Percentiles rank a stretch among this genome's conserved stretches.
Evolutionary conservation across 2,329 filamentous ascomycete species (phyloP).

Genomic region (Aspergillus bombycis): DNA sequence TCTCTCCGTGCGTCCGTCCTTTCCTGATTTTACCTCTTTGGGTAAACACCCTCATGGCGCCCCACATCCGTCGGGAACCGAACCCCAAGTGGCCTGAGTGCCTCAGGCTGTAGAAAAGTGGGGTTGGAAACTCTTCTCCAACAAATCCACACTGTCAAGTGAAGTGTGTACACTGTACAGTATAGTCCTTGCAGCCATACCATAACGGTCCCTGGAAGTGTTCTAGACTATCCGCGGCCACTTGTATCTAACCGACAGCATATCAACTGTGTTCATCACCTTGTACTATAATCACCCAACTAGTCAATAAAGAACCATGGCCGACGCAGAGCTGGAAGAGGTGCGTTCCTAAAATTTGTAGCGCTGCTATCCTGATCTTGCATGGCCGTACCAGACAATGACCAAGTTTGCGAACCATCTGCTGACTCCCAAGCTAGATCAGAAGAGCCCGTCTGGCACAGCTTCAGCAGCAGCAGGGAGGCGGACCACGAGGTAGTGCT

Average conservation of each 20-base stretch:
- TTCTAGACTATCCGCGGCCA: not conserved
- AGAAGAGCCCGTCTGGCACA: conserved; percentile 90
- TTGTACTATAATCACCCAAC: not conserved
- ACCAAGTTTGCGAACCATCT: not conserved
- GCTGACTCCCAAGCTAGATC: conserved; percentile 61
- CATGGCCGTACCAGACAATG: not conserved
- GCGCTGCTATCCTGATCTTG: not conserved
- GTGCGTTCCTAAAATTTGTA: conserved; percentile 36
- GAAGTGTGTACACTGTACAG: not conserved
- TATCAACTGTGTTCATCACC: not conserved
- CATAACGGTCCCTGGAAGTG: not conserved
- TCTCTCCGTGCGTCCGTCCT: not conserved
- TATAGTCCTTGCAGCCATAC: not conserved
- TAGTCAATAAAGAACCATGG: conserved; percentile 49
- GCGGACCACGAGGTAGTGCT: conserved; percentile 47
- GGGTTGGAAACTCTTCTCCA: conserved; percentile 22
- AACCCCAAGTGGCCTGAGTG: conserved; percentile 15
- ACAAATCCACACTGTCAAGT: not conserved
- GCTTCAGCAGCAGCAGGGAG: conserved; percentile 77
- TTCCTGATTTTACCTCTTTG: not conserved
- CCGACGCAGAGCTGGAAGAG: conserved; percentile 68
- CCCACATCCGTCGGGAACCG: conserved; percentile 14
- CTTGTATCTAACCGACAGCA: not conserved
- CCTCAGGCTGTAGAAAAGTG: conserved; percentile 23
- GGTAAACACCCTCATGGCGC: conserved; percentile 15